These are phyloP conservation scores for Garcileccinum viscosum DNA, from an alignment of 1,284 basidiomycete species.

Conservation along the genomic window DNA sequence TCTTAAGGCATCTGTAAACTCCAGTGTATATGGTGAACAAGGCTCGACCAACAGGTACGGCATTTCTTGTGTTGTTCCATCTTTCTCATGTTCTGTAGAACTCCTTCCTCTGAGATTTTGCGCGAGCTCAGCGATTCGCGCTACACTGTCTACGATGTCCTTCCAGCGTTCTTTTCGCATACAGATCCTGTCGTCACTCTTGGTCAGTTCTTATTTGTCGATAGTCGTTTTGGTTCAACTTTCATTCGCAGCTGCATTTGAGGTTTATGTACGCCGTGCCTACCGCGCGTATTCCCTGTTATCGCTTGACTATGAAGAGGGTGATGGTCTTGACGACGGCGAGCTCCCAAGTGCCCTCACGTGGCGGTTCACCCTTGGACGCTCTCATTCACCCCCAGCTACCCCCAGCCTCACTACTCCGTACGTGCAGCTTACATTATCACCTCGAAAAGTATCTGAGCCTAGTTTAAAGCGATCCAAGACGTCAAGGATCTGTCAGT, in stretches of 20 bases:
- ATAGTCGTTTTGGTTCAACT: conserved; percentile 14
- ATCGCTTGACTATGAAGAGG: conserved; percentile 93
- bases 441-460: no score
- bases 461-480: conserved; percentile 13
- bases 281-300: conserved; percentile 95
- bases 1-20: conserved; percentile 86
- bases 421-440: no score
- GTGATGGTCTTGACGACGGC: conserved; percentile 56
- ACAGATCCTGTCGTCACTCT: conserved; percentile 84
- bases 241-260: conserved; percentile 80
- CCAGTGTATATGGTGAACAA: conserved; percentile 89
- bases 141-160: conserved; percentile 96
- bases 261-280: conserved; percentile 94
- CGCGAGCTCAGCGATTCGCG: conserved; percentile 68
- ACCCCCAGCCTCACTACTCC: no score
- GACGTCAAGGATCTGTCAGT: conserved; percentile 35
- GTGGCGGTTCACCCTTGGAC: no score
- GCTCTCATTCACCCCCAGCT: no score
- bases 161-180: conserved; percentile 94
- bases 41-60: conserved; percentile 64
- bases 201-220: conserved; percentile 50
- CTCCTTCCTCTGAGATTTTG: conserved; percentile 85
- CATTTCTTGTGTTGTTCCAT: background rate
- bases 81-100: conserved; percentile 45
- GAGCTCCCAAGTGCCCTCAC: no score